These are phyloP conservation scores for Neopestalotiopsis rosae DNA, from an alignment of 2,329 filamentous ascomycete genomes.

Conservation along the genomic window DNA sequence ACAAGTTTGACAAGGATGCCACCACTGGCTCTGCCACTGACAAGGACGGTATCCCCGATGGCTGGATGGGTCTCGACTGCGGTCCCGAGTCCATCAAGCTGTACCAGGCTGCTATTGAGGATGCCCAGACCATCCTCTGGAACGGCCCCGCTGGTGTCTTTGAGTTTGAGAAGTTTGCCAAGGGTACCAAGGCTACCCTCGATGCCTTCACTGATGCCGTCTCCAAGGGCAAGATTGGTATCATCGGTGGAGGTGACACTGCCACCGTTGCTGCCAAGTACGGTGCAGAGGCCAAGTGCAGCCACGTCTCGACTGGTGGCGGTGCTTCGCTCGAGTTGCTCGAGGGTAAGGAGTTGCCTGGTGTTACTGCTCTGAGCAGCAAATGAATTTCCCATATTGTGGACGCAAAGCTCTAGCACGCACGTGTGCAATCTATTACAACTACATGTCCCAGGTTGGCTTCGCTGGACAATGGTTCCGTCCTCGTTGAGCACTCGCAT, in stretches of 20 bases:
- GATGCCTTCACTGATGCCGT: conserved; percentile 85
- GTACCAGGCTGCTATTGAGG: conserved; percentile 84
- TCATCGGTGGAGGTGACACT: conserved; percentile 98
- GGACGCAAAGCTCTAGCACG: conserved; percentile 26
- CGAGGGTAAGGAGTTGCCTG: conserved; percentile 96
- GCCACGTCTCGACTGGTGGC: conserved; percentile 96
- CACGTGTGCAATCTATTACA: background rate
- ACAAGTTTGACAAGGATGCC: conserved; percentile 91
- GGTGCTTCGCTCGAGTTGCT: conserved; percentile 95
- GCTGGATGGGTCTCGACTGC: conserved; percentile 97
- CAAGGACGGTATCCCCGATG: conserved; percentile 87
- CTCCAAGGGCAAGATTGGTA: conserved; percentile 89
- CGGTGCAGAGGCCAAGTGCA: conserved; percentile 91
- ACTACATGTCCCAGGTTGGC: background rate
- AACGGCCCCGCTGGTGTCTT: conserved; percentile 98
- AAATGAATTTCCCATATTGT: conserved; percentile 51
- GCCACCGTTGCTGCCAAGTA: conserved; percentile 98
- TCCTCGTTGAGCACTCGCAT: background rate
- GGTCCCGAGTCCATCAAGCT: conserved; percentile 87
- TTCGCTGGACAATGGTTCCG: background rate
- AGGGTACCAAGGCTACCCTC: conserved; percentile 89
- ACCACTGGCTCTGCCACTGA: conserved; percentile 83
- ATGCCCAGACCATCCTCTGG: conserved; percentile 97
- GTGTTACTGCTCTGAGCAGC: conserved; percentile 88
- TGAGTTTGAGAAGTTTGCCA: conserved; percentile 93